Conservation (phyloP, 2,329 filamentous ascomycete genomes). For the Arthrocladium fulminans region DNA sequence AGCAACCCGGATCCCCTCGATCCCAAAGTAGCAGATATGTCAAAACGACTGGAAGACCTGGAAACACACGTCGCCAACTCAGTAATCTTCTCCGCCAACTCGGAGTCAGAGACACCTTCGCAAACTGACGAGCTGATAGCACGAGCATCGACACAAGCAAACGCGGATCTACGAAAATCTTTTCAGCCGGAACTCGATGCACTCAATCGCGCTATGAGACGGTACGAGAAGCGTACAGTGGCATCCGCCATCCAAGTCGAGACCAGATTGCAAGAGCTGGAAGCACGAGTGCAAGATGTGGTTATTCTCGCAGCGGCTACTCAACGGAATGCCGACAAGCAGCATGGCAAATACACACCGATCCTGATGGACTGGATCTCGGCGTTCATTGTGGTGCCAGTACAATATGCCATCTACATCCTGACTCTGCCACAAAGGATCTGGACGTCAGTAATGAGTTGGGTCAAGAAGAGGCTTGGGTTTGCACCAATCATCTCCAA, state of each 20-base stretch:
- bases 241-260: conserved; percentile 69
- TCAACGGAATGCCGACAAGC: conserved; percentile 25
- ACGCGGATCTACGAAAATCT: conserved; percentile 51
- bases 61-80: conserved; percentile 48
- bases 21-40: conserved; percentile 45
- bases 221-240: conserved; percentile 82
- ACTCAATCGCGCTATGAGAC: conserved; percentile 74
- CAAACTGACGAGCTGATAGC: conserved; percentile 30
- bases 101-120: conserved; percentile 23
- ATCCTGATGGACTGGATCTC: conserved; percentile 31
- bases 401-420: conserved; percentile 27
- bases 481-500: not conserved
- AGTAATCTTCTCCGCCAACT: conserved; percentile 18
- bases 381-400: conserved; percentile 29
- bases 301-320: conserved; percentile 72
- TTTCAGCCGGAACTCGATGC: conserved; percentile 79
- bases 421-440: conserved; percentile 27
- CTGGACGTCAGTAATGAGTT: conserved; percentile 1
- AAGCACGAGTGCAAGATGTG: conserved; percentile 64
- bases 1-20: conserved; percentile 31
- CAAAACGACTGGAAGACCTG: conserved; percentile 58
- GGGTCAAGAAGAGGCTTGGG: conserved; percentile 1
- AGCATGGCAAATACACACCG: conserved; percentile 24
- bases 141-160: conserved; percentile 29
- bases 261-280: conserved; percentile 61